Conservation (phyloP, 768 basidiomycete species). For the Boletus rubroflammeus region DNA sequence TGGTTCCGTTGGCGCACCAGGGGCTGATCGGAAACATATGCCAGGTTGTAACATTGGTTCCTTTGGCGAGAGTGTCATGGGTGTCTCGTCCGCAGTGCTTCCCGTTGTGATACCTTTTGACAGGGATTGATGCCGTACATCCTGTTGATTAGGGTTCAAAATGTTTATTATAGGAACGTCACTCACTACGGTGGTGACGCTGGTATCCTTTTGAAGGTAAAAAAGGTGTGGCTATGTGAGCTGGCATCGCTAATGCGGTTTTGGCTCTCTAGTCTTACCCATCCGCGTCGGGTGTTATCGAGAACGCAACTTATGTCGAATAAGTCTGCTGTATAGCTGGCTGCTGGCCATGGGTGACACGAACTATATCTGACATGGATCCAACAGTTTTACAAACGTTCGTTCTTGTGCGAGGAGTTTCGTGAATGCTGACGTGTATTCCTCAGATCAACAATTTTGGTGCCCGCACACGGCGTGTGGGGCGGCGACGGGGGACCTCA, state of each 20-base stretch:
- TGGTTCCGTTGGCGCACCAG: too few species aligned
- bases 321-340: not conserved
- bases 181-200: not conserved
- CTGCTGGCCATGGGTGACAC: not conserved
- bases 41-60: slow-evolving; percentile 16
- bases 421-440: not conserved
- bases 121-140: not conserved
- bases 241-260: not conserved
- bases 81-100: slow-evolving; percentile 4
- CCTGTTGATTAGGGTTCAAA: not conserved
- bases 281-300: slow-evolving; percentile 6
- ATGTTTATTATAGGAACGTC: slow-evolving; percentile 11
- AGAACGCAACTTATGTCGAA: slow-evolving; percentile 11
- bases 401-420: too few species aligned
- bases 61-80: not conserved
- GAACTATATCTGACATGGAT: not conserved
- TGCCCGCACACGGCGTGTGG: slow-evolving; percentile 2
- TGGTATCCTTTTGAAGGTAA: slow-evolving; percentile 11
- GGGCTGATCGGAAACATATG: not conserved
- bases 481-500: not conserved
- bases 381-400: slow-evolving; percentile 1
- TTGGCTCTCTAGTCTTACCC: slow-evolving; percentile 7
- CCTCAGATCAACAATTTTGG: slow-evolving; percentile 4
- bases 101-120: not conserved
- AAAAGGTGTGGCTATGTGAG: not conserved